These are phyloP conservation scores for Nemania abortiva DNA, from an alignment of 2,329 filamentous ascomycete genomes.

Conservation along the genomic window DNA sequence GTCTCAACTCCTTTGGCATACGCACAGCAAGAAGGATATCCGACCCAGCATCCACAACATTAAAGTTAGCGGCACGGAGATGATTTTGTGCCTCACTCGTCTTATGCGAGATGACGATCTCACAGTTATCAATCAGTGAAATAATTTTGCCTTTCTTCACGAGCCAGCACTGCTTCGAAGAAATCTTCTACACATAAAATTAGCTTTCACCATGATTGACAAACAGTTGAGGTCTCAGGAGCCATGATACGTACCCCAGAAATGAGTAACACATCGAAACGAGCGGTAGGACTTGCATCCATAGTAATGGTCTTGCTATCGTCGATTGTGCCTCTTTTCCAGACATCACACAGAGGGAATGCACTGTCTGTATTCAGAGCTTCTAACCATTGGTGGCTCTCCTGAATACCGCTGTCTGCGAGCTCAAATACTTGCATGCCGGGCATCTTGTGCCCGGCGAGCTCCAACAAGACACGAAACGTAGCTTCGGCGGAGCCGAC, in stretches of 20 bases:
- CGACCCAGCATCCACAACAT: constrained; percentile 21
- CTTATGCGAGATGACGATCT: background rate
- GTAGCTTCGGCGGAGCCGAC: background rate
- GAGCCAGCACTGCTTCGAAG: background rate
- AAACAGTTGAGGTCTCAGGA: background rate
- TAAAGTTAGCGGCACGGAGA: constrained; percentile 6
- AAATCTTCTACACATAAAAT: background rate
- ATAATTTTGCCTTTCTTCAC: background rate
- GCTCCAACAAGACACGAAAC: constrained; percentile 29
- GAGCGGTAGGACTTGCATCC: background rate
- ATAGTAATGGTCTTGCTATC: background rate
- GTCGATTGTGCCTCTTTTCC: background rate
- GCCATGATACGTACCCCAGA: background rate
- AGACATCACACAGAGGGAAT: constrained; percentile 10
- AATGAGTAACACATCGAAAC: background rate
- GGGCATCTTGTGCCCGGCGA: constrained; percentile 39
- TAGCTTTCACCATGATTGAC: background rate
- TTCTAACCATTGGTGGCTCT: constrained; percentile 14
- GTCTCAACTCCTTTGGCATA: background rate
- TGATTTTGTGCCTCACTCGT: constrained; percentile 21
- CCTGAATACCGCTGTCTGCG: background rate
- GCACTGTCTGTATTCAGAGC: constrained; percentile 21
- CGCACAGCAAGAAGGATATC: constrained; percentile 9
- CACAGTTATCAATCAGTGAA: constrained; percentile 28
- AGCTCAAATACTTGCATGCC: constrained; percentile 38